These are phyloP conservation scores for Petunia secreta DNA, from an alignment of 257 asterid genomes.

Conservation along the genomic window DNA sequence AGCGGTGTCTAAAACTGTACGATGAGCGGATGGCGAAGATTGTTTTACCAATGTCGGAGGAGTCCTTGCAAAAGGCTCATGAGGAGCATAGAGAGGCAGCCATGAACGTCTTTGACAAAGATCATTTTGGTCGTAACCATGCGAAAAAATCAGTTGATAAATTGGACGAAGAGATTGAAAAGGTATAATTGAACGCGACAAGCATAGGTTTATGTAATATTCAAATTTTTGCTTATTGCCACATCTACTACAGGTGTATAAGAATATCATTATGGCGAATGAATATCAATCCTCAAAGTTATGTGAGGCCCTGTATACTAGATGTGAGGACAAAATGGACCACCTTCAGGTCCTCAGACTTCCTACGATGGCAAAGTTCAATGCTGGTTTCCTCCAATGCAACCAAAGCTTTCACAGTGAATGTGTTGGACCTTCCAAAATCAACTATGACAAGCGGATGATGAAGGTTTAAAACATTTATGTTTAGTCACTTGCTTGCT, in stretches of 20 bases:
- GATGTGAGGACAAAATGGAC: conserved; percentile 97
- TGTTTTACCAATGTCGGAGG: conserved; percentile 67
- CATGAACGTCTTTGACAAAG: conserved; percentile 75
- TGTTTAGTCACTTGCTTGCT: not conserved
- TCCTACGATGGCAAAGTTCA: conserved; percentile 98
- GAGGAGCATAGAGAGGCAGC: conserved; percentile 65
- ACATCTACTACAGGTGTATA: conserved; percentile 56
- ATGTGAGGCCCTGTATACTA: conserved; percentile 79
- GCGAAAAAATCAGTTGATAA: conserved; percentile 83
- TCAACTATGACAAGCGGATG: conserved; percentile 86
- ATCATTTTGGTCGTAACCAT: conserved; percentile 96
- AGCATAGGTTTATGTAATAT: not conserved
- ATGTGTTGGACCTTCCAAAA: conserved; percentile 94
- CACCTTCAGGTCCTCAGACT: conserved; percentile 95
- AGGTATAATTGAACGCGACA: conserved; percentile 49
- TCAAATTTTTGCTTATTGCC: conserved; percentile 36
- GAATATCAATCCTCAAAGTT: conserved; percentile 88
- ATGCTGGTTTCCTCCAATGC: conserved; percentile 95
- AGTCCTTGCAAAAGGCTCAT: conserved; percentile 67
- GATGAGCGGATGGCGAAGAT: conserved; percentile 53
- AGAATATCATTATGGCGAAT: conserved; percentile 67
- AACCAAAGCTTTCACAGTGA: conserved; percentile 83
- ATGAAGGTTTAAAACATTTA: conserved; percentile 58
- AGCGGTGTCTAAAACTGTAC: conserved; percentile 78
- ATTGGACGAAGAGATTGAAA: conserved; percentile 80